Evolutionary conservation across 345 rosid genomes (phyloP), one percentile per base, ranked within the genome.

Genomic region (Litchi chinensis): DNA sequence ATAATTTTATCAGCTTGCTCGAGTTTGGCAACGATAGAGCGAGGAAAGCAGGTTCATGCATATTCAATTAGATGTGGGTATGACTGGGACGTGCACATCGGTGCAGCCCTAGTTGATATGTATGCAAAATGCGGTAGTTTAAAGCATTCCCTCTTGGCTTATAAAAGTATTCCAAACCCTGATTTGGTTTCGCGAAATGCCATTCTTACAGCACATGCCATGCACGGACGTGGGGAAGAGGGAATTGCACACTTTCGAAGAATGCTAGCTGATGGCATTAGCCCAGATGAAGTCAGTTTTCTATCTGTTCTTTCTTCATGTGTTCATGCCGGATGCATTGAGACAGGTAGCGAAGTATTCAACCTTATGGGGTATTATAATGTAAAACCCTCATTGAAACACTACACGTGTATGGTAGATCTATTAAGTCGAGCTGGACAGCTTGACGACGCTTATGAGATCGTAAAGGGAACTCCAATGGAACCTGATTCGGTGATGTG

Each of bases 341-440:
- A 79, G 65, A 79, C 57, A 15, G 89, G 87, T 52, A 67, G 65
- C 12, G 77, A 84, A 80, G 79, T 89, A 79, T 88, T 88, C 63
- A 26, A 78, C 39, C n/a, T 82, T 77, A 91, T 91, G 91, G 79
- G 50, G 56, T 59, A 46, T 26, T 85, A 82, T 62, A 60, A 84
- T 7, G 76, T 89, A 19, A 74, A 74, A 68, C 89, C 90, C 12
- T 21, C 82, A 0, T 13, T 89, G 75, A 86, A 89, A 76, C 92
- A 91, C 79, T 83, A 86, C 71, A 85, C 91, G 15, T 91, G 92
- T 76, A 85, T 91, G 86, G 86, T 88, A 67, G 92, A 91, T 82
- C 84, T 89, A 43, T 76, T 87, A 39, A 81, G 94, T 80, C 83
- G 89, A 62, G 87, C 88, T 21, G 91, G 90, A 12, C 65, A 72